A percentile compares a stretch with the other conserved stretches of the same genome.
Evolutionary conservation across 192 early-diverging fungal genomes (phyloP).

Genomic region (Haplosporangium gracile): DNA sequence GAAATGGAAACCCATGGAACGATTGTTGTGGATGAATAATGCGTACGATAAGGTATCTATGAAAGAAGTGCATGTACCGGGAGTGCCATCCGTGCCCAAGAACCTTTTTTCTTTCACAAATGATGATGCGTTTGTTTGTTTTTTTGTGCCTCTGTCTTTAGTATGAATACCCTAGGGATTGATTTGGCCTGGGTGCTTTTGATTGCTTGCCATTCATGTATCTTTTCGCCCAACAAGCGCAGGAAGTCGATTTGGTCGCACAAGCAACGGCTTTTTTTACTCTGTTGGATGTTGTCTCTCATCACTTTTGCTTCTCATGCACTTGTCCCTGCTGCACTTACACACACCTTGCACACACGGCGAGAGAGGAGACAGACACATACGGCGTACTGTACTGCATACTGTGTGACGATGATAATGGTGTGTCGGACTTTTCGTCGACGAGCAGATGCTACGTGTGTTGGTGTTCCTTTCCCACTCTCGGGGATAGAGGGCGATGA

Average conservation of each 20-base stretch:
- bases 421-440: background rate
- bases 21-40: background rate
- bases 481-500: background rate
- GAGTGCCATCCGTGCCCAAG: background rate
- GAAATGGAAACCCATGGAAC: background rate
- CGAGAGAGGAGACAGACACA: background rate
- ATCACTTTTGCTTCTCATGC: background rate
- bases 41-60: background rate
- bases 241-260: slow-evolving; percentile 4
- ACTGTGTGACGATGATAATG: background rate
- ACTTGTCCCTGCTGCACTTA: background rate
- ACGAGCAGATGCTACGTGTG: background rate
- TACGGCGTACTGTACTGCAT: background rate
- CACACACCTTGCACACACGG: background rate
- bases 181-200: too few species aligned
- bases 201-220: background rate
- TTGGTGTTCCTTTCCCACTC: slow-evolving; percentile 1
- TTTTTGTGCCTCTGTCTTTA: too few species aligned
- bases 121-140: too few species aligned
- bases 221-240: background rate
- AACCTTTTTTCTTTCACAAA: background rate
- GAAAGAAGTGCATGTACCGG: background rate
- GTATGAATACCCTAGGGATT: too few species aligned
- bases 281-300: background rate
- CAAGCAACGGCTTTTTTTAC: background rate